These are phyloP conservation scores for Monosporascus sp. DNA, from an alignment of 2,329 filamentous ascomycete species.

Conservation along the genomic window DNA sequence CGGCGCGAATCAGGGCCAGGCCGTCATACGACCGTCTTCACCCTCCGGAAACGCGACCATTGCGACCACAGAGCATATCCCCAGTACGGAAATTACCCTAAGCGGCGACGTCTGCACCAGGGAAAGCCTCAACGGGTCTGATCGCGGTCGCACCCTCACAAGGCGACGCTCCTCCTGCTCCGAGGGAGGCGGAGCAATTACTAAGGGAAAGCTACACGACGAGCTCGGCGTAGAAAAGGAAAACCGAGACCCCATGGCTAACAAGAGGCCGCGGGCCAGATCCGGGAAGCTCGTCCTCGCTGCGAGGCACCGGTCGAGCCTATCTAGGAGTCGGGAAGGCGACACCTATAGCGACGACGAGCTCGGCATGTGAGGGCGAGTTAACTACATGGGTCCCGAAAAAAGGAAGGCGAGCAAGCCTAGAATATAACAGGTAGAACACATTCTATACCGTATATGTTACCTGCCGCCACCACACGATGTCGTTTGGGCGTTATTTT, in stretches of 20 bases:
- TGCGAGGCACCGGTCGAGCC: constrained; percentile 8
- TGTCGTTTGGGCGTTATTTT: too few relatives aligned
- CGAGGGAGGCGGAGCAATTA: background rate
- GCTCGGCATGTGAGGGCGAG: constrained; percentile 14
- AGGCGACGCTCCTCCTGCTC: too few relatives aligned
- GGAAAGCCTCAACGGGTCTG: too few relatives aligned
- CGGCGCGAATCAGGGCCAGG: background rate
- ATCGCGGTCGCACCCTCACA: background rate
- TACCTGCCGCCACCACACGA: too few relatives aligned
- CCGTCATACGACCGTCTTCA: too few relatives aligned
- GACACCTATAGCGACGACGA: constrained; percentile 17
- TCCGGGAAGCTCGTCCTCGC: constrained; percentile 2
- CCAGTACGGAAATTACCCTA: too few relatives aligned
- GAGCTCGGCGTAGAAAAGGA: constrained; percentile 16
- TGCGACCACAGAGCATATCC: background rate
- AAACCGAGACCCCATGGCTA: constrained; percentile 2
- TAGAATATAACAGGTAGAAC: background rate
- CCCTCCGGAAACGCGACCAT: too few relatives aligned
- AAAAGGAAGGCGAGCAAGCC: background rate
- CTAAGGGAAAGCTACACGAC: constrained; percentile 4
- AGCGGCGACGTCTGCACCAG: too few relatives aligned
- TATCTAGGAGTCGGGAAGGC: constrained; percentile 4
- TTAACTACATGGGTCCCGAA: too few relatives aligned
- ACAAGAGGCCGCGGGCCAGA: constrained; percentile 10
- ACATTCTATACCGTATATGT: too few relatives aligned